Percentiles rank a stretch among this genome's conserved stretches.
Evolutionary conservation across 2,329 filamentous ascomycete genomes (phyloP).

Genomic region (Diaporthe sp.): DNA sequence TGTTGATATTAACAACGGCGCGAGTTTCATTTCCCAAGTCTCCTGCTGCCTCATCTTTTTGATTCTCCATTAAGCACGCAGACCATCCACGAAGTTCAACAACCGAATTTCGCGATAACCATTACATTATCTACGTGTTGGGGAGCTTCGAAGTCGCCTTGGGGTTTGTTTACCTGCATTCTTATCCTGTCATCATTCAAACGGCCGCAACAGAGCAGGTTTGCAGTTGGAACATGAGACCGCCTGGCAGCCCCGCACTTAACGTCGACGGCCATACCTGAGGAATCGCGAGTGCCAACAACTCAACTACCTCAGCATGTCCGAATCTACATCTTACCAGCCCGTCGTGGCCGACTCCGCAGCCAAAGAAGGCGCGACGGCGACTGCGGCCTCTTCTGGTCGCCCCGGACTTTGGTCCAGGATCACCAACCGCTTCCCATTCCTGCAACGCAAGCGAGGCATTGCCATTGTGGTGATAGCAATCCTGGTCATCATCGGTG

Average conservation of each 20-base stretch:
- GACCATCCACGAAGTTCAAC: not conserved
- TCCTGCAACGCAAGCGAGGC: slow-evolving; percentile 50
- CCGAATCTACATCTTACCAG: slow-evolving; percentile 27
- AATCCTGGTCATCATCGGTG: slow-evolving; percentile 52
- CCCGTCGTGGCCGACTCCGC: slow-evolving; percentile 9
- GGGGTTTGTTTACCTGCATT: slow-evolving; percentile 30
- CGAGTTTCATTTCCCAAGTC: not conserved
- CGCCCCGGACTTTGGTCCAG: slow-evolving; percentile 36
- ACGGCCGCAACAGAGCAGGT: not conserved
- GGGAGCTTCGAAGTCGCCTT: not conserved
- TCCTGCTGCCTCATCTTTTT: not conserved
- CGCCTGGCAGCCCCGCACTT: slow-evolving; percentile 4
- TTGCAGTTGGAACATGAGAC: slow-evolving; percentile 22
- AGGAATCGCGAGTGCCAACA: not conserved
- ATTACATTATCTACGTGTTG: not conserved
- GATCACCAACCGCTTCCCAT: slow-evolving; percentile 48
- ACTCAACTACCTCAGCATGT: slow-evolving; percentile 10
- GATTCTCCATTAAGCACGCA: not conserved
- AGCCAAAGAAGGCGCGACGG: slow-evolving; percentile 41
- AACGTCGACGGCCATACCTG: slow-evolving; percentile 1
- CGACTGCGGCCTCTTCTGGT: not conserved
- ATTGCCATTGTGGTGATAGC: slow-evolving; percentile 46
- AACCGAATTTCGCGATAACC: not conserved
- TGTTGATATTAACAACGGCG: slow-evolving; percentile 12
- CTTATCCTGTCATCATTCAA: not conserved